Evolutionary conservation across 1,284 basidiomycete species (phyloP), one percentile per base, ranked within the genome.

Genomic region (Pisolithus thermaeus): DNA sequence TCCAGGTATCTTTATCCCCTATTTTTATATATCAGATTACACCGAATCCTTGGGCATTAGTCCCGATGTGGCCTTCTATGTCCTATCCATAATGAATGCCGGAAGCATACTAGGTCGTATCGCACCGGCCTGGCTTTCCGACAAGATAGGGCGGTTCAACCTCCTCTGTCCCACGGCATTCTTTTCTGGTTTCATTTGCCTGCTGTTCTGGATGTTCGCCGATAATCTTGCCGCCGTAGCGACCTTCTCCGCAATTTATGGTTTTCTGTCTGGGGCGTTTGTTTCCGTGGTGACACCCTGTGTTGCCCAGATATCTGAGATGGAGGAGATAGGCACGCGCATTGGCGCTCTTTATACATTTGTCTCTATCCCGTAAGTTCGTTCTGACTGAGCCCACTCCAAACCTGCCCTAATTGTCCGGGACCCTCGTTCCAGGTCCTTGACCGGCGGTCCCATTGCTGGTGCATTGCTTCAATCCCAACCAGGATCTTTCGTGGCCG

Each of bases 291-390:
- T 84, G 30, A 80, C 76, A 3, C 80, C 82, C 0, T 84, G 82
- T 56, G 75, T 84, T 7, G 80, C 77, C n/a, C 76, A 79, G 54
- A 83, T 84, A 54, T 79, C 78, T 28, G 74, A 80, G 28, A 67
- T 75, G n/a, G 57, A 67, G 8, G 73, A 78, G 59, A 76, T 84
- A 49, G 83, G 84, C 4, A 73, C 73, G 20, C 72, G 81, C 40
- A 78, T 86, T 39, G 83, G 83, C 18, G 68, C 78, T 52, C 59
- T 85, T 44, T 86, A 85, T 58, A 79, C 71, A 25, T 64, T 83
- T 18, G 76, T 84, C 25, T 81, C 84, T 0, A 71, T 85, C 43
- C 81, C 83, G 83, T 86, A 62, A 73, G 83, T 81, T 9, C 28
- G 16, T 22, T 45, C 42, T 36, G 36, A 11, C n/a, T 16, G 25